These are phyloP conservation scores for Musa troglodytarum DNA, from an alignment of 176 grass and related monocot genomes.

Conservation along the genomic window DNA sequence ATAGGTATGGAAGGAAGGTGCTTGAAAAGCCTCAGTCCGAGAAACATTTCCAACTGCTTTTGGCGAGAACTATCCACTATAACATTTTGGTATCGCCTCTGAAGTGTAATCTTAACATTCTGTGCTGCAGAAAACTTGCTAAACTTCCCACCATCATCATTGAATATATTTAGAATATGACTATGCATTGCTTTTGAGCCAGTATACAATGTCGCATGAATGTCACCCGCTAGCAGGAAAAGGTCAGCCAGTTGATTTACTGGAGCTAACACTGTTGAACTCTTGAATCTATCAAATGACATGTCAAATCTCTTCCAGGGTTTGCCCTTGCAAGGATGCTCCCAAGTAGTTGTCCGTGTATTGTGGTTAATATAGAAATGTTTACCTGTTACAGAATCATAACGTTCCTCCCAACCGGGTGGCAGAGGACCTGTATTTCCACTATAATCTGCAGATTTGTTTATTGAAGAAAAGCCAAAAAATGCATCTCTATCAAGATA, in stretches of 20 bases:
- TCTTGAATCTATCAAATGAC: conserved; percentile 90
- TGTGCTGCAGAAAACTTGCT: conserved; percentile 92
- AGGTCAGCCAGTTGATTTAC: conserved; percentile 88
- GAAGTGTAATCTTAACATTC: conserved; percentile 89
- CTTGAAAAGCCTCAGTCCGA: conserved; percentile 95
- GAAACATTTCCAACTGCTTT: conserved; percentile 97
- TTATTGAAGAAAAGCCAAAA: conserved; percentile 46
- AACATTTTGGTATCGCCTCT: conserved; percentile 85
- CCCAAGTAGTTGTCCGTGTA: conserved; percentile 79
- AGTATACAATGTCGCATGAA: conserved; percentile 98
- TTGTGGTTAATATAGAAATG: conserved; percentile 95
- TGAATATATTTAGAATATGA: conserved; percentile 97
- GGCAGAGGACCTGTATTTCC: conserved; percentile 49
- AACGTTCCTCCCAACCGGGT: conserved; percentile 88
- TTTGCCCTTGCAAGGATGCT: conserved; percentile 80
- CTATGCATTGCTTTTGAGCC: conserved; percentile 99
- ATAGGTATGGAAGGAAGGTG: conserved; percentile 83
- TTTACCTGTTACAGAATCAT: conserved; percentile 86
- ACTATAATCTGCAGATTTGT: conserved; percentile 48
- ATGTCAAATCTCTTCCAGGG: conserved; percentile 97
- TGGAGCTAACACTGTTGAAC: conserved; percentile 74
- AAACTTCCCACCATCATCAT: conserved; percentile 78
- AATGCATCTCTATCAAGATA: conserved; percentile 66
- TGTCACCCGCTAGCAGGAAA: conserved; percentile 92
- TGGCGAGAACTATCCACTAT: conserved; percentile 83